Conservation (phyloP, 2,329 filamentous ascomycete genomes). For the Grosmannia clavigera region DNA sequence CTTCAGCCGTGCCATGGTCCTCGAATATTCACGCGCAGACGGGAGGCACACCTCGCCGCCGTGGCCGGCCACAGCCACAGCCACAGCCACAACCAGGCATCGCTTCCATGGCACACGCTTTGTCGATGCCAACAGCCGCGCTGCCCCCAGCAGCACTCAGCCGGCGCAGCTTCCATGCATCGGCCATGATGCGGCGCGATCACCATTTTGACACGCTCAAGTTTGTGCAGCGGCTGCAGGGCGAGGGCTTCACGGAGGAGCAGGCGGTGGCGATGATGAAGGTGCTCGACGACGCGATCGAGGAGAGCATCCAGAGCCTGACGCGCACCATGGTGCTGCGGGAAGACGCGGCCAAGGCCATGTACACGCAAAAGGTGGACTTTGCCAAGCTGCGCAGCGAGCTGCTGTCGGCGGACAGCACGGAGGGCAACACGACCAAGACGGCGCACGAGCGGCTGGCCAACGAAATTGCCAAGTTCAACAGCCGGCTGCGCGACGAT, state of each 20-base stretch:
- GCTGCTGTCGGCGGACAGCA: conserved; percentile 80
- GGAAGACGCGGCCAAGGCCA: conserved; percentile 77
- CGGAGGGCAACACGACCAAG: conserved; percentile 78
- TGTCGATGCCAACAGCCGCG: no score
- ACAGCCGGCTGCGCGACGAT: conserved; percentile 79
- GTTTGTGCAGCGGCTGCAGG: conserved; percentile 81
- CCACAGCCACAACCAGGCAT: no score
- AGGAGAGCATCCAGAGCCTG: conserved; percentile 94
- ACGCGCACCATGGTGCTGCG: conserved; percentile 96
- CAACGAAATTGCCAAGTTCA: conserved; percentile 90
- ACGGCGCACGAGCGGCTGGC: conserved; percentile 83
- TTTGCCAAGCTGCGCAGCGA: conserved; percentile 95
- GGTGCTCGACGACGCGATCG: conserved; percentile 89
- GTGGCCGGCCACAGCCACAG: neutral
- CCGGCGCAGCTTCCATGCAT: conserved; percentile 49
- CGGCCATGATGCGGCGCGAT: conserved; percentile 50
- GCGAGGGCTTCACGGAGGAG: conserved; percentile 89
- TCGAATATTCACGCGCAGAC: neutral
- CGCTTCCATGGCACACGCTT: neutral
- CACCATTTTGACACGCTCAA: conserved; percentile 98
- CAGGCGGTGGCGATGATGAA: conserved; percentile 98
- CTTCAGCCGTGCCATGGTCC: no score
- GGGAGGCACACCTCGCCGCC: neutral
- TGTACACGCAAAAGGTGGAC: conserved; percentile 83
- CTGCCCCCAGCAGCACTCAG: neutral